Evolutionary conservation across 306 rosid genomes (phyloP).

Genomic region (Spatholobus suberectus): DNA sequence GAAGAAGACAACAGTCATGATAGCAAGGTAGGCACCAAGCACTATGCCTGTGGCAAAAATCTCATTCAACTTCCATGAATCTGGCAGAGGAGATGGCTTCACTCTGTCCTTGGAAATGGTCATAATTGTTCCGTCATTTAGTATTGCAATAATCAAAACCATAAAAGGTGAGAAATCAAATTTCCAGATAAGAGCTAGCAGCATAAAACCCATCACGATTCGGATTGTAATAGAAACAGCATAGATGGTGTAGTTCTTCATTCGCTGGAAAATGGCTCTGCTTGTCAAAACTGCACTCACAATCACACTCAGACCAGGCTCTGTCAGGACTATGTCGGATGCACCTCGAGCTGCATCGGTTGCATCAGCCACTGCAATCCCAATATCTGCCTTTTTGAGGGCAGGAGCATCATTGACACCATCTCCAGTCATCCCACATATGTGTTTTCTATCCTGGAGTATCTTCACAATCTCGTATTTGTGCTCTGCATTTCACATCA

Average conservation of each 20-base stretch:
- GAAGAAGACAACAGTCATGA: constrained; percentile 81
- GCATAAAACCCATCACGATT: constrained; percentile 72
- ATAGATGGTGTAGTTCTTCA: constrained; percentile 87
- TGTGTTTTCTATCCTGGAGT: constrained; percentile 75
- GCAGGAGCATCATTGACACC: constrained; percentile 91
- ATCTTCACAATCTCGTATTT: constrained; percentile 82
- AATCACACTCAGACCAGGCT: constrained; percentile 83
- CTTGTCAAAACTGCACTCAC: constrained; percentile 81
- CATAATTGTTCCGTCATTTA: constrained; percentile 94
- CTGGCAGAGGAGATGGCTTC: constrained; percentile 81
- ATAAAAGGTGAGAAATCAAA: constrained; percentile 85
- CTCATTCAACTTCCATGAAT: constrained; percentile 87
- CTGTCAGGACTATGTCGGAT: constrained; percentile 79
- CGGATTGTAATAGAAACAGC: constrained; percentile 86
- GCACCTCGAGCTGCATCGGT: constrained; percentile 84
- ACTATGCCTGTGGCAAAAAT: constrained; percentile 77
- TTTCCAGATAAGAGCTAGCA: constrained; percentile 80
- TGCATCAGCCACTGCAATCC: constrained; percentile 89
- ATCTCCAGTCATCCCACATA: constrained; percentile 87
- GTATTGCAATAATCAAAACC: constrained; percentile 80
- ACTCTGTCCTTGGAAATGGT: constrained; percentile 83
- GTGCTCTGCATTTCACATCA: constrained; percentile 58
- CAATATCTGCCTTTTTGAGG: constrained; percentile 73
- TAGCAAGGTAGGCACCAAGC: constrained; percentile 73
- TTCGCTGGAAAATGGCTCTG: constrained; percentile 82